phyloP scores from a whole-genome alignment of 1,284 basidiomycete species.

The Ganoderma lucidum region DNA sequence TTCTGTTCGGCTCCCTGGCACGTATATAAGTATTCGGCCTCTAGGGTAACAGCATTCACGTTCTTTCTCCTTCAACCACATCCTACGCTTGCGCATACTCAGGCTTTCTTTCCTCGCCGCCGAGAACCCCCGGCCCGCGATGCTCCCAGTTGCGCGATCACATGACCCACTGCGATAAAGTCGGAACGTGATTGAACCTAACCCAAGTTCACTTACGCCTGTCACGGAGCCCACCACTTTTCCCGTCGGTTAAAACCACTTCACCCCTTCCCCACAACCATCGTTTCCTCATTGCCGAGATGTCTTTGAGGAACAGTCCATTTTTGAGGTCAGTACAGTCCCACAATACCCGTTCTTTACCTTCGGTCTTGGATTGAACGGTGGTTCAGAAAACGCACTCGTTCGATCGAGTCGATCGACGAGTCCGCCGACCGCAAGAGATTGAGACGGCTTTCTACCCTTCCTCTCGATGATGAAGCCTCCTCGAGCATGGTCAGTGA shows the following conservation, averaged over 20 bases:
- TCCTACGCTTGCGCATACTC: neutral
- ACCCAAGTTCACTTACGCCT: neutral
- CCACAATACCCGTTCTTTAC: neutral
- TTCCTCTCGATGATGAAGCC: constrained; percentile 7
- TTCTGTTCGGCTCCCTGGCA: neutral
- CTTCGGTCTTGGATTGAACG: neutral
- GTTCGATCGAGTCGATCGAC: constrained; percentile 17
- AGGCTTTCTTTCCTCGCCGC: too few relatives aligned
- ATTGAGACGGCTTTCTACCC: constrained; percentile 16
- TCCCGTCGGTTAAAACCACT: neutral
- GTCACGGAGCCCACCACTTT: constrained; percentile 5
- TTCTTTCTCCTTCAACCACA: neutral
- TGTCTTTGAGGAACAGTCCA: constrained; percentile 20
- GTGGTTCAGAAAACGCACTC: constrained; percentile 19
- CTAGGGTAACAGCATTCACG: neutral
- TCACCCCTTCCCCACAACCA: constrained; percentile 1
- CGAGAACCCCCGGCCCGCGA: neutral
- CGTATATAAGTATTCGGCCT: neutral
- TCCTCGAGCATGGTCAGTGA: constrained; percentile 16
- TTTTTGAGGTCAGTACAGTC: constrained; percentile 12
- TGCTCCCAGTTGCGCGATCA: constrained; percentile 22
- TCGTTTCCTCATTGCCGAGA: neutral
- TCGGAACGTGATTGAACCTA: constrained; percentile 5
- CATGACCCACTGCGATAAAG: constrained; percentile 21
- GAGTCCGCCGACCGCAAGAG: constrained; percentile 18